Conservation (phyloP, 2,329 filamentous ascomycete species). For the Ophiostoma sp. region DNA sequence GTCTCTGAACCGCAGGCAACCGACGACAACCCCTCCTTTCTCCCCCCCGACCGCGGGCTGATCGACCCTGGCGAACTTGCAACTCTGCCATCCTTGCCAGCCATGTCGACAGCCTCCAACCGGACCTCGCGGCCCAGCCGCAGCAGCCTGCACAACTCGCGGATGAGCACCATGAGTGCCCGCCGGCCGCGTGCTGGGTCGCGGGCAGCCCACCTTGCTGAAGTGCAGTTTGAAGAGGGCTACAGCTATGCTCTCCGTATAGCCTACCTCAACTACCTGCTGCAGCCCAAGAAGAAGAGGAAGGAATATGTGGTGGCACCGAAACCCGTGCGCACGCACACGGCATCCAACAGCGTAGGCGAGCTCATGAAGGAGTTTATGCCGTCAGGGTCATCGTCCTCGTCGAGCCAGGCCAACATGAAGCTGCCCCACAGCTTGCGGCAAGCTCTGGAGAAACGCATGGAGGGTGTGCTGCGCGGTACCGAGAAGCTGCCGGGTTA, state of each 20-base stretch:
- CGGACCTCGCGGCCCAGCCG: conserved; percentile 49
- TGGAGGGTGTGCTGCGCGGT: conserved; percentile 78
- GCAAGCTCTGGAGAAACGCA: conserved; percentile 62
- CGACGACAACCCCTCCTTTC: neutral
- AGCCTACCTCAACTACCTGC: conserved; percentile 87
- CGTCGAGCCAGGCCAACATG: conserved; percentile 51
- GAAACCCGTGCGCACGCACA: conserved; percentile 25
- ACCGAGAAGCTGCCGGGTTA: conserved; percentile 84
- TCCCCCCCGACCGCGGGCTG: conserved; percentile 5
- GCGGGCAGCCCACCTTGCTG: conserved; percentile 41
- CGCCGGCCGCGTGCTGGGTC: conserved; percentile 48
- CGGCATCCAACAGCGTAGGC: conserved; percentile 67
- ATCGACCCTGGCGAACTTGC: conserved; percentile 19
- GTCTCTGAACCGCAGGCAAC: neutral
- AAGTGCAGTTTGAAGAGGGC: conserved; percentile 72
- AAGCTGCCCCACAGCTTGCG: conserved; percentile 61
- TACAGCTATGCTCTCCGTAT: conserved; percentile 88
- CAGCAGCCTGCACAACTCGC: conserved; percentile 47
- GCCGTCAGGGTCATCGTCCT: conserved; percentile 40
- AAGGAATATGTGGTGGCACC: conserved; percentile 77
- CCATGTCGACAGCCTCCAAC: conserved; percentile 55
- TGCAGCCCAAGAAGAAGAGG: conserved; percentile 86
- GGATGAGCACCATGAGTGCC: conserved; percentile 40
- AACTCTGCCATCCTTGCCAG: neutral
- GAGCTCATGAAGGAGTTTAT: conserved; percentile 88